A percentile compares a stretch with the other conserved stretches of the same genome.
phyloP scores from a whole-genome alignment of 257 asterid genomes.

The Solanum ahanhuiri region DNA sequence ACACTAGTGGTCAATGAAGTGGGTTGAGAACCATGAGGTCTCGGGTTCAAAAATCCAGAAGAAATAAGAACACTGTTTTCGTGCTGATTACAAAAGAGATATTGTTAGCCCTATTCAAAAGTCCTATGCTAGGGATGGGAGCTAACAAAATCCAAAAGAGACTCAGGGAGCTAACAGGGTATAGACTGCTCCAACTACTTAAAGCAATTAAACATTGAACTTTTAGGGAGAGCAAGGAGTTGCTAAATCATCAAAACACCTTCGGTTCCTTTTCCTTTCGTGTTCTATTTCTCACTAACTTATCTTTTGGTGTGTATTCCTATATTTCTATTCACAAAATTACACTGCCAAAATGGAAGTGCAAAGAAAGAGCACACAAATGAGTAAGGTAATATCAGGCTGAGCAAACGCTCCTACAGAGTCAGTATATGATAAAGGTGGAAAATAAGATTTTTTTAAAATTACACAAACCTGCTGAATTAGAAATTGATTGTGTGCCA shows the following conservation, averaged over 20 bases:
- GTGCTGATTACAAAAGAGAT: neutral
- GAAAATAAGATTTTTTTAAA: neutral
- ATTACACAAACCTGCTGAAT: constrained; percentile 48
- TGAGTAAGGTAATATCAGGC: neutral
- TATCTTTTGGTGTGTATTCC: neutral
- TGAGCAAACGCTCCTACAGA: neutral
- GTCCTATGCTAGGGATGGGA: neutral
- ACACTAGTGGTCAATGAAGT: neutral
- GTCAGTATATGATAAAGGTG: neutral
- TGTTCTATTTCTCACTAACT: neutral
- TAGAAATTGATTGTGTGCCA: constrained; percentile 46
- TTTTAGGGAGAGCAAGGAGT: neutral
- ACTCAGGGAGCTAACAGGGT: neutral
- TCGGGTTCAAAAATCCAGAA: neutral
- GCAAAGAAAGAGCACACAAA: neutral
- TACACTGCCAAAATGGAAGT: neutral
- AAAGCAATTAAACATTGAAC: neutral
- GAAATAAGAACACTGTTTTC: neutral
- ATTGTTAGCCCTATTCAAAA: neutral
- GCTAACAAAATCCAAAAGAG: neutral
- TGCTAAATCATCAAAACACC: neutral
- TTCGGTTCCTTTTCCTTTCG: neutral
- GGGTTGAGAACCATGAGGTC: neutral
- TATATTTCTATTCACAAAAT: neutral
- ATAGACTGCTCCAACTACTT: neutral